A percentile compares a stretch with the other conserved stretches of the same genome.
Conservation (phyloP, 768 basidiomycete genomes). For the Boletus pseudo-olivaceus region DNA sequence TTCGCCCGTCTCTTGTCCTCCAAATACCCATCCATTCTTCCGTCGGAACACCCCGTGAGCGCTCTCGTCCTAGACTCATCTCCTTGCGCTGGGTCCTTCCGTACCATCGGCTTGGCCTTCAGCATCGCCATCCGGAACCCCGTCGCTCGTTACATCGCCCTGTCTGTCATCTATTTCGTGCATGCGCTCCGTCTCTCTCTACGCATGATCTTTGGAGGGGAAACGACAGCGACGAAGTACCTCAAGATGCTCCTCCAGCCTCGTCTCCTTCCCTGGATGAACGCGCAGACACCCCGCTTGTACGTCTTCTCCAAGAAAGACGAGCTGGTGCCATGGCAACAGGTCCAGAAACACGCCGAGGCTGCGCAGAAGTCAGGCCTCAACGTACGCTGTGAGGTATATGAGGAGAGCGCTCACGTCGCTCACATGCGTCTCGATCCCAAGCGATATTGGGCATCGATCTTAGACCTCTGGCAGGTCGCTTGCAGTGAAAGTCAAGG, state of each 20-base stretch:
- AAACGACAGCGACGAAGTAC: conserved; percentile 6
- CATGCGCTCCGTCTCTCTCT: conserved; percentile 13
- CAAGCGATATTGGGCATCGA: conserved; percentile 26
- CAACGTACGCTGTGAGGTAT: conserved; percentile 28
- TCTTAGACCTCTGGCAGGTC: conserved; percentile 19
- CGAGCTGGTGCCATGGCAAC: conserved; percentile 26
- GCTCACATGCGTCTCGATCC: conserved; percentile 31
- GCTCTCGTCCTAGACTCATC: conserved; percentile 25
- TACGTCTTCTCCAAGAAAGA: conserved; percentile 36
- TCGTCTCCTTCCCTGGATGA: conserved; percentile 32
- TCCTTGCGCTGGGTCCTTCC: conserved; percentile 13
- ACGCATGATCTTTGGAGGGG: conserved; percentile 14
- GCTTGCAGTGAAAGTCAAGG: conserved; percentile 8
- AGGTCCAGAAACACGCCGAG: conserved; percentile 26
- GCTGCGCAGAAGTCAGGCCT: conserved; percentile 22
- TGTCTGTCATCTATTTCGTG: conserved; percentile 13
- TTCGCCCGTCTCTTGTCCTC: conserved; percentile 17
- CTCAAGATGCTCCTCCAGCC: conserved; percentile 19
- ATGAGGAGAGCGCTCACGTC: conserved; percentile 35
- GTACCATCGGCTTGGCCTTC: conserved; percentile 23
- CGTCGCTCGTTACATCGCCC: conserved; percentile 6
- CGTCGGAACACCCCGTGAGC: conserved; percentile 4
- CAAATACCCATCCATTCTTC: conserved; percentile 14
- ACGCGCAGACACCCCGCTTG: conserved; percentile 29
- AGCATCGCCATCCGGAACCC: conserved; percentile 21